Evolutionary conservation across 495 filamentous ascomycete species (phyloP).

Genomic region (Xeromyces bisporus): DNA sequence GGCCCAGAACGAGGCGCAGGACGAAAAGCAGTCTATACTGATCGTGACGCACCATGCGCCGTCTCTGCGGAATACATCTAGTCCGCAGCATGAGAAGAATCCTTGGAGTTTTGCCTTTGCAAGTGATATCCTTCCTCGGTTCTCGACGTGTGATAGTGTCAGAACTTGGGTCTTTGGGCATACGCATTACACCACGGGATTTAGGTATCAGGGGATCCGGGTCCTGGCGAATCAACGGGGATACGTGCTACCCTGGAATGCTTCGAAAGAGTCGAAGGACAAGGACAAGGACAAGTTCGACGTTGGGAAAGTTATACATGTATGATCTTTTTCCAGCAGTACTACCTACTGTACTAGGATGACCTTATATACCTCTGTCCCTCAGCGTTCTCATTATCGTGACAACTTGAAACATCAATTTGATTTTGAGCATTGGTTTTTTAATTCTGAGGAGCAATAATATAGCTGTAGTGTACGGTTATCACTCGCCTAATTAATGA

Average conservation of each 20-base stretch:
- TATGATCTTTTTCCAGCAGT: no score
- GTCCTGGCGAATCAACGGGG: slow-evolving; percentile 39
- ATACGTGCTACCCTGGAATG: slow-evolving; percentile 21
- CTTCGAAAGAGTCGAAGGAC: slow-evolving; percentile 1
- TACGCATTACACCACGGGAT: slow-evolving; percentile 32
- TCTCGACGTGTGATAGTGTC: slow-evolving; percentile 5
- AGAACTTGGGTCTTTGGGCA: slow-evolving; percentile 38
- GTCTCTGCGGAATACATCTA: slow-evolving; percentile 20
- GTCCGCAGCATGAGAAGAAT: slow-evolving; percentile 24
- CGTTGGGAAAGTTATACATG: slow-evolving; percentile 8
- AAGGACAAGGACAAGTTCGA: slow-evolving; percentile 12
- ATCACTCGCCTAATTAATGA: no score
- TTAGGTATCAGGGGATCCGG: slow-evolving; percentile 18
- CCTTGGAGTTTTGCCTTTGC: slow-evolving; percentile 32
- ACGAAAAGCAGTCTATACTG: slow-evolving; percentile 17
- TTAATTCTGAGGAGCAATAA: no score
- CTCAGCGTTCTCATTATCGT: no score
- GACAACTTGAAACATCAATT: no score
- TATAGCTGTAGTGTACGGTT: no score
- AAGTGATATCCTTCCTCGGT: neutral
- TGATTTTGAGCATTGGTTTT: no score
- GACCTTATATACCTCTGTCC: no score
- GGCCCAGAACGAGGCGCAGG: slow-evolving; percentile 5
- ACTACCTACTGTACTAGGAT: no score
- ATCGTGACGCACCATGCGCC: slow-evolving; percentile 41